Percentiles rank a stretch among this genome's conserved stretches.
Conservation (phyloP, 2,329 filamentous ascomycete species). For the Cephalotrichum gorgonifer region DNA sequence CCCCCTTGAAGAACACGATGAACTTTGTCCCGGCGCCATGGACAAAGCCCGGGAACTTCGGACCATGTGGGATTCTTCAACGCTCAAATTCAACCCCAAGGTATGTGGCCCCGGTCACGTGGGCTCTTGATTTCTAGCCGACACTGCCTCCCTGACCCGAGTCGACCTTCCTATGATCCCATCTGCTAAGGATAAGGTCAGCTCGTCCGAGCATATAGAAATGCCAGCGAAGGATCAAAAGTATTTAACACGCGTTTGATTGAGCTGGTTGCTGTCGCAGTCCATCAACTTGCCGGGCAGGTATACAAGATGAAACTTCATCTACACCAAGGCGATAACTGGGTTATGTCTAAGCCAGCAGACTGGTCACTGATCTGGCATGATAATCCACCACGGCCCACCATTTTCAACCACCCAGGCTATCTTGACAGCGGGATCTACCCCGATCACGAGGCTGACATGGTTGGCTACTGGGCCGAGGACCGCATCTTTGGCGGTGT, state of each 20-base stretch:
- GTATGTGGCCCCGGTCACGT: too few species aligned
- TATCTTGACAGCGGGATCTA: slow-evolving; percentile 18
- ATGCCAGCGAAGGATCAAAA: slow-evolving; percentile 12
- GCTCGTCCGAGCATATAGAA: slow-evolving; percentile 14
- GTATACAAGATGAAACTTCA: slow-evolving; percentile 12
- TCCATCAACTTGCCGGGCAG: slow-evolving; percentile 18
- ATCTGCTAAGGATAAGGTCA: slow-evolving; percentile 9
- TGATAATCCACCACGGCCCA: slow-evolving; percentile 8
- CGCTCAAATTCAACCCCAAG: slow-evolving; percentile 7
- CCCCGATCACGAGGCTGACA: slow-evolving; percentile 8
- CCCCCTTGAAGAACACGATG: slow-evolving; percentile 8
- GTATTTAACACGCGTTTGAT: slow-evolving; percentile 18
- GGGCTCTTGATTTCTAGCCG: too few species aligned
- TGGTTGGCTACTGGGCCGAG: slow-evolving; percentile 17
- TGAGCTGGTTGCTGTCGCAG: slow-evolving; percentile 17
- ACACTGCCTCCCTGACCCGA: too few species aligned
- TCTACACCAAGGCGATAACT: slow-evolving; percentile 12
- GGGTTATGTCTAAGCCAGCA: slow-evolving; percentile 11
- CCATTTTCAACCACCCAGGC: slow-evolving; percentile 15
- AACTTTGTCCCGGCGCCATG: slow-evolving; percentile 11
- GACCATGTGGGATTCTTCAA: slow-evolving; percentile 2
- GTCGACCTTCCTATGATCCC: too few species aligned
- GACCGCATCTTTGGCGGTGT: slow-evolving; percentile 18
- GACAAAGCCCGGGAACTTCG: slow-evolving; percentile 10
- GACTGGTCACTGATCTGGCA: slow-evolving; percentile 4